Percentiles rank a stretch among this genome's conserved stretches.
Evolutionary conservation across 2,329 filamentous ascomycete species (phyloP).

Genomic region (Aspergillus costaricaensis): DNA sequence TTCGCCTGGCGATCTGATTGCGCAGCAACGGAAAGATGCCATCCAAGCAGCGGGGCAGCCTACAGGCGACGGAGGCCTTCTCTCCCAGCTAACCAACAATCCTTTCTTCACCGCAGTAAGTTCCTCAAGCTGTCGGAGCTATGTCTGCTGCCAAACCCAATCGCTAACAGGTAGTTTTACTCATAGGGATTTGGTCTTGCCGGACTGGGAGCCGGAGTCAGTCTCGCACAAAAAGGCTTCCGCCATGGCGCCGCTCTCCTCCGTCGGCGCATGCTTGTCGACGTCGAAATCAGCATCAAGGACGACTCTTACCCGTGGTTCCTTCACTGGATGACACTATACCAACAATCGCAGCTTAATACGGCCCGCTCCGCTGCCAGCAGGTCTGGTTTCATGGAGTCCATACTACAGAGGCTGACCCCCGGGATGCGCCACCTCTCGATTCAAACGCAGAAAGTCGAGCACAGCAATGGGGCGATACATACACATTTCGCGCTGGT

Average conservation of each 20-base stretch:
- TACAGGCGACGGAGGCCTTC: conserved; percentile 42
- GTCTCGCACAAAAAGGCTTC: conserved; percentile 76
- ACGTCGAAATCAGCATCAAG: conserved; percentile 92
- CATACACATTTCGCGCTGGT: conserved; percentile 84
- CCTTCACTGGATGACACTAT: conserved; percentile 87
- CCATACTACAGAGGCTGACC: conserved; percentile 59
- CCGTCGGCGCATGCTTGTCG: conserved; percentile 83
- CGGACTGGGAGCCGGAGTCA: conserved; percentile 77
- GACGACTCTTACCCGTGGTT: conserved; percentile 95
- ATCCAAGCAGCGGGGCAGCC: conserved; percentile 30
- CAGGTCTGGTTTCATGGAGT: conserved; percentile 51
- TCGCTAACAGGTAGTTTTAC: conserved; percentile 2
- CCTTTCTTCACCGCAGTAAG: conserved; percentile 54
- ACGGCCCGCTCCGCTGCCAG: conserved; percentile 51
- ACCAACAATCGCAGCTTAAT: conserved; percentile 65
- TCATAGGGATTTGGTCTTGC: conserved; percentile 81
- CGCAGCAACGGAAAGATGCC: conserved; percentile 38
- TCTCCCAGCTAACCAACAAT: conserved; percentile 50
- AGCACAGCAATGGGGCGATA: conserved; percentile 66
- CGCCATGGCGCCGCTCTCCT: conserved; percentile 72
- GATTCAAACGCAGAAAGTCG: conserved; percentile 64
- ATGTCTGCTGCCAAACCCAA: not conserved
- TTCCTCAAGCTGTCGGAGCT: not conserved
- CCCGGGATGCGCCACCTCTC: conserved; percentile 65
- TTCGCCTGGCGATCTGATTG: conserved; percentile 38